Evolutionary conservation across 257 asterid species (phyloP).

Genomic region (Ocimum tenuiflorum): DNA sequence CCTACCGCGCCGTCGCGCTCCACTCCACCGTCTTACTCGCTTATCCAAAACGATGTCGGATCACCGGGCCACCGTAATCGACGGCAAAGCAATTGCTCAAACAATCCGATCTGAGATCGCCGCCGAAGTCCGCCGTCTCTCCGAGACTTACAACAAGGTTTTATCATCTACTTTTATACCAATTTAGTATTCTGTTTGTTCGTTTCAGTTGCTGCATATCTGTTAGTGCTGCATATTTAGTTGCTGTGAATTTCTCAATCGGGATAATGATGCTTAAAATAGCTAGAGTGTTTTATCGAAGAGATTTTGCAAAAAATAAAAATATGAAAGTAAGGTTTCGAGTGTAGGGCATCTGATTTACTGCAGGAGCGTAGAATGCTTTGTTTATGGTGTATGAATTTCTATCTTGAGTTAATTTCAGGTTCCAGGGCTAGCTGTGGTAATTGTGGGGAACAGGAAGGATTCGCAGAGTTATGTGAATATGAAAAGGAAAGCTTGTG

Average conservation of each 20-base stretch:
- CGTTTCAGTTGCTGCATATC: constrained; percentile 1
- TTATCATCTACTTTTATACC: too few species aligned
- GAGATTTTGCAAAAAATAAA: background rate
- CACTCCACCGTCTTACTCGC: too few species aligned
- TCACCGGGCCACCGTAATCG: constrained; percentile 59
- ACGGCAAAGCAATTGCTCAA: constrained; percentile 74
- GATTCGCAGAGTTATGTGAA: constrained; percentile 91
- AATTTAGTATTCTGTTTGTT: background rate
- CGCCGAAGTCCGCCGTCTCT: constrained; percentile 48
- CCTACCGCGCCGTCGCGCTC: too few species aligned
- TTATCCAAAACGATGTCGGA: constrained; percentile 45
- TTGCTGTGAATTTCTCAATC: background rate
- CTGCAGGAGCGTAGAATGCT: background rate
- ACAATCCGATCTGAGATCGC: constrained; percentile 69
- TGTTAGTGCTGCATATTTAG: background rate
- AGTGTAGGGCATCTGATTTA: background rate
- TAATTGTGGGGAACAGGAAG: constrained; percentile 81
- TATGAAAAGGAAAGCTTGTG: constrained; percentile 94
- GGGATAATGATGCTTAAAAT: background rate
- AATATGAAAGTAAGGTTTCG: background rate
- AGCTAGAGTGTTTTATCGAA: background rate
- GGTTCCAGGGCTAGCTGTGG: constrained; percentile 97
- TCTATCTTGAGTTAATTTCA: constrained; percentile 27
- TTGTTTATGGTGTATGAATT: background rate
- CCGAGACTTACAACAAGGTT: constrained; percentile 63